Evolutionary conservation across 2,329 filamentous ascomycete genomes (phyloP).

Genomic region (Apiospora marii): DNA sequence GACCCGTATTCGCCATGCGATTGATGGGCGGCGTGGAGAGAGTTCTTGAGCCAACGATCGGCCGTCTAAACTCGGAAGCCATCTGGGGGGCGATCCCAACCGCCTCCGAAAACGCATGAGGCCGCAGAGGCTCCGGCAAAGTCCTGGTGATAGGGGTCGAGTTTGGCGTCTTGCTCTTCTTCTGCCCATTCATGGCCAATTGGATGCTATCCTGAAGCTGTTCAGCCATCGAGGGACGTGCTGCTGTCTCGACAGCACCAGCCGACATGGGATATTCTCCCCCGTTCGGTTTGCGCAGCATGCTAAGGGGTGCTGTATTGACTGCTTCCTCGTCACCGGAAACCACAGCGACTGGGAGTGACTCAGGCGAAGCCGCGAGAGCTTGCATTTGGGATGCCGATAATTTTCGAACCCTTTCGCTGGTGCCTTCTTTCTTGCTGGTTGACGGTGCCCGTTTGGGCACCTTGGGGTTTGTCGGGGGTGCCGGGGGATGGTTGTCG

Average conservation of each 20-base stretch:
- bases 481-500: neutral
- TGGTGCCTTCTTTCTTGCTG: constrained; percentile 23
- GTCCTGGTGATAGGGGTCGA: constrained; percentile 30
- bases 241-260: constrained; percentile 44
- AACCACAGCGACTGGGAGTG: constrained; percentile 61
- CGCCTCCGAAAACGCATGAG: constrained; percentile 24
- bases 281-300: constrained; percentile 41
- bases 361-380: constrained; percentile 63
- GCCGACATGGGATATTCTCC: constrained; percentile 48
- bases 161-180: constrained; percentile 38
- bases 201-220: constrained; percentile 40
- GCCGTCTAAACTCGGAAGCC: constrained; percentile 42
- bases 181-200: constrained; percentile 26
- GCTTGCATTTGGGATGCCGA: constrained; percentile 67
- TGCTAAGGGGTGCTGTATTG: neutral
- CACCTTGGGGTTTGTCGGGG: neutral
- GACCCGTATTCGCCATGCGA: constrained; percentile 43
- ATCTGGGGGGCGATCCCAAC: constrained; percentile 25
- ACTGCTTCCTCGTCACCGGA: constrained; percentile 31
- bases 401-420: constrained; percentile 59
- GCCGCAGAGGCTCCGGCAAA: constrained; percentile 18
- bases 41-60: constrained; percentile 50
- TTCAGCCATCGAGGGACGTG: constrained; percentile 43
- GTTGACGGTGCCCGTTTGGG: neutral
- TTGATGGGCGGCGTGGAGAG: constrained; percentile 62